phyloP scores from a whole-genome alignment of 371 early-diverging fungal species.

The Zychaea mexicana region DNA sequence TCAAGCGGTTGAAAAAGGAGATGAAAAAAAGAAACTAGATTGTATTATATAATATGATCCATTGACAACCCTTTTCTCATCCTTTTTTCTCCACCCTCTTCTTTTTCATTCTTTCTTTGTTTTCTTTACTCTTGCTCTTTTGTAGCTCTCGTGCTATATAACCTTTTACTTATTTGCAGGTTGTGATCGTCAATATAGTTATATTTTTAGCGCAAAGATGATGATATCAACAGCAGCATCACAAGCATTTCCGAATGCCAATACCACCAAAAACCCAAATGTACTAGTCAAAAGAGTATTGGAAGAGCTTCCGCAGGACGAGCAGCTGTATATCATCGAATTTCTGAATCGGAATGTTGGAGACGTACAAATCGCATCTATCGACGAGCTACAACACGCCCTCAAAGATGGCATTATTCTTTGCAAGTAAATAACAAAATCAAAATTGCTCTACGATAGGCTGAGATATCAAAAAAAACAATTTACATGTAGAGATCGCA shows the following conservation, averaged over 20 bases:
- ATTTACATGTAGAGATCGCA: no score
- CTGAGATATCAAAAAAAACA: no score
- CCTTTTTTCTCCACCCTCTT: background rate
- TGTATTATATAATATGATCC: background rate
- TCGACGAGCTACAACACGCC: slow-evolving; percentile 52
- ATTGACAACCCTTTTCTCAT: no score
- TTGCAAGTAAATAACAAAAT: slow-evolving; percentile 60
- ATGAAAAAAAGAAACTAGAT: no score
- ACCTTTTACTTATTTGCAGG: no score
- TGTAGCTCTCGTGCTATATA: no score
- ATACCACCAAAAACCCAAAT: background rate
- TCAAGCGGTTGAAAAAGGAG: no score
- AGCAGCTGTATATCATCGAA: slow-evolving; percentile 17
- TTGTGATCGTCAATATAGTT: no score
- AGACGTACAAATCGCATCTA: background rate
- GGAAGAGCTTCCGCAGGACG: slow-evolving; percentile 16
- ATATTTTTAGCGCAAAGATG: background rate
- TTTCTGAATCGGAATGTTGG: slow-evolving; percentile 26
- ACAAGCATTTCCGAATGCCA: slow-evolving; percentile 3
- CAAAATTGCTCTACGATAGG: background rate
- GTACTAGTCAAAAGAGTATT: background rate
- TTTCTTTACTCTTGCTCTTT: no score
- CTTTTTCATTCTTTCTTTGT: background rate
- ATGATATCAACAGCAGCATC: slow-evolving; percentile 4
- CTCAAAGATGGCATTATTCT: slow-evolving; percentile 81